phyloP scores from a whole-genome alignment of 306 rosid species.

The Chamaecrista fasciculata region DNA sequence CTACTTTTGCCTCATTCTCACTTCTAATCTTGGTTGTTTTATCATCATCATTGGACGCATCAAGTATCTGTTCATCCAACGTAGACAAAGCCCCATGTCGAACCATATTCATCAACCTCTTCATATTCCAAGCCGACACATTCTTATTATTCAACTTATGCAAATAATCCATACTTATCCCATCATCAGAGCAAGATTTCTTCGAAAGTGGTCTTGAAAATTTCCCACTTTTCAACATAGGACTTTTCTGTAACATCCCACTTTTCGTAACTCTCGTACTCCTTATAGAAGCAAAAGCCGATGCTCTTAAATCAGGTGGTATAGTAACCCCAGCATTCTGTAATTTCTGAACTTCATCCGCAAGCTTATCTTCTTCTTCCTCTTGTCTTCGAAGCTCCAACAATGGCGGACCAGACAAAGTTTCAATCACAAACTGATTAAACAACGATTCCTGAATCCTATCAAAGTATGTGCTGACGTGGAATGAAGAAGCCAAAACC shows the following conservation, averaged over 20 bases:
- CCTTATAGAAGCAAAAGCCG: slow-evolving; percentile 34
- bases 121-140: slow-evolving; percentile 78
- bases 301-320: slow-evolving; percentile 65
- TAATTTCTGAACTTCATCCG: slow-evolving; percentile 68
- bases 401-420: slow-evolving; percentile 76
- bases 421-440: slow-evolving; percentile 59
- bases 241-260: slow-evolving; percentile 41
- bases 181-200: slow-evolving; percentile 44
- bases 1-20: slow-evolving; percentile 62
- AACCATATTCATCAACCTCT: slow-evolving; percentile 61
- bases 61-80: slow-evolving; percentile 50
- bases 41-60: slow-evolving; percentile 42
- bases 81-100: slow-evolving; percentile 55
- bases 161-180: slow-evolving; percentile 55
- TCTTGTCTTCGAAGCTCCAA: slow-evolving; percentile 53
- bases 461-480: slow-evolving; percentile 63
- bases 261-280: slow-evolving; percentile 48
- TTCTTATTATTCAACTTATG: slow-evolving; percentile 57
- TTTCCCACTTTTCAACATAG: slow-evolving; percentile 33
- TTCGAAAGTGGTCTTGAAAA: slow-evolving; percentile 40
- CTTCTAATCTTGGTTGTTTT: slow-evolving; percentile 43
- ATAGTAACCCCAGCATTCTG: slow-evolving; percentile 81
- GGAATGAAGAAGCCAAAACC: slow-evolving; percentile 67
- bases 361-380: slow-evolving; percentile 73
- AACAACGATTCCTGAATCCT: slow-evolving; percentile 64